Evolutionary conservation across 768 basidiomycete genomes (phyloP), one percentile per base, ranked within the genome.

Genomic region (Grammothele lineata): DNA sequence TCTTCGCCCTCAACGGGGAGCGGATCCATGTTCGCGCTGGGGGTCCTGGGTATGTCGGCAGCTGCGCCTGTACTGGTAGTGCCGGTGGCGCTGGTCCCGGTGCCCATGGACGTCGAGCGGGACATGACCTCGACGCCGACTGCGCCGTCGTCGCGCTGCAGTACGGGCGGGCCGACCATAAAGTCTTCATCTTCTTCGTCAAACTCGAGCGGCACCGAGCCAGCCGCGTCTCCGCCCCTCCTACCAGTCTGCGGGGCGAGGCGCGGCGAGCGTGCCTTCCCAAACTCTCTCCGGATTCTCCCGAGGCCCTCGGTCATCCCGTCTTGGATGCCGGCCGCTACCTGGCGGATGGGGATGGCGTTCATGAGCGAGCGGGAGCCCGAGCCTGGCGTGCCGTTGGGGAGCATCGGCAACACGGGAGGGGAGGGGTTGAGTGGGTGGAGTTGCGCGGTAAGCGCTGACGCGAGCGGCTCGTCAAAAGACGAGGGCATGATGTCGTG

Each of bases 401-500:
- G 91, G 30, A 85, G 73, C 80, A 89, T 88, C 0, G 92, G 92
- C 1, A 92, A 73, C 25, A 80, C 73, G 0, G 71, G 68, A 25
- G 66, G 62, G 2, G 46, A 64, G 17, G 68, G 58, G 35, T 58
- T 51, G 19, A 72, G 62, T 45, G 77, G 70, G 27, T 78, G 79
- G 25, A 92, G 70, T 9, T 76, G 77, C 1, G 76, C 80, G 1
- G 78, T 64, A 48, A 94, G 77, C 0, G 92, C 90, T 0, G 76
- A 81, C 1, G 85, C 81, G 21, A 92, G 71, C 0, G 88, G 87
- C 55, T 85, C 87, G 59, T 92, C 87, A 50, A 92, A 86, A 0
- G 85, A 83, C 0, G 81, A 75, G 0, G 78, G 71, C 12, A 70
- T 68, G 9, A 68, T 62, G n/a, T 74, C 73, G 14, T 66, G 71